A percentile compares a stretch with the other conserved stretches of the same genome.
These are phyloP conservation scores for Polygonum aviculare DNA, from an alignment of 148 eudicot genomes.

Conservation along the genomic window DNA sequence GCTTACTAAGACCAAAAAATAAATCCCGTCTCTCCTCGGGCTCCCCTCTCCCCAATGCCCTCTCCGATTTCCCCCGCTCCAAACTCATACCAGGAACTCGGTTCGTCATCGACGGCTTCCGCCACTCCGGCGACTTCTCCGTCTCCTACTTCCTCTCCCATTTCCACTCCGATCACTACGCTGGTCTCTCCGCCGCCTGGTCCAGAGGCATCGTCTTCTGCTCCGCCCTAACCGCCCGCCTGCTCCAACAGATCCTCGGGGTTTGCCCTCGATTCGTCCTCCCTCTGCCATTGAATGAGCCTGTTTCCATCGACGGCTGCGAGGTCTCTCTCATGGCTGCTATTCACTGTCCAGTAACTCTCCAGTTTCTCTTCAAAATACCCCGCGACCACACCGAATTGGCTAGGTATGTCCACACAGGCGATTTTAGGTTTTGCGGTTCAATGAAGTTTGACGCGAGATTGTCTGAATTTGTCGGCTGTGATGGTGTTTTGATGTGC, in stretches of 20 bases:
- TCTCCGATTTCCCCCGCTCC: constrained; percentile 49
- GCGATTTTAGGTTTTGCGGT: constrained; percentile 72
- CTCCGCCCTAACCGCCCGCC: constrained; percentile 53
- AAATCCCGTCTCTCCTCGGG: constrained; percentile 11
- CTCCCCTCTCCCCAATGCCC: constrained; percentile 42
- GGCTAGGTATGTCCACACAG: constrained; percentile 87
- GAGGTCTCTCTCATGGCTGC: constrained; percentile 72
- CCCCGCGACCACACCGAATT: constrained; percentile 29
- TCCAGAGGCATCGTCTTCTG: constrained; percentile 66
- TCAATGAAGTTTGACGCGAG: constrained; percentile 41
- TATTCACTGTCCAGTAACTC: constrained; percentile 96
- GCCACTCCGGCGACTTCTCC: constrained; percentile 55
- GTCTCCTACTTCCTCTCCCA: constrained; percentile 84
- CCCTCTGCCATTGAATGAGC: constrained; percentile 28
- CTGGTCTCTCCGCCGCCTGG: constrained; percentile 65
- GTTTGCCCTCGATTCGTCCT: constrained; percentile 26
- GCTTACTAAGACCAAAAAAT: too few species aligned
- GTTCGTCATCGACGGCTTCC: constrained; percentile 79
- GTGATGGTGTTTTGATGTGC: constrained; percentile 55
- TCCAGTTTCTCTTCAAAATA: constrained; percentile 65
- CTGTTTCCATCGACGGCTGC: constrained; percentile 50
- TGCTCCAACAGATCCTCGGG: constrained; percentile 38
- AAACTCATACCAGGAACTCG: constrained; percentile 81
- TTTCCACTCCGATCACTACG: constrained; percentile 94
- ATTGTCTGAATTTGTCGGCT: constrained; percentile 58